Base-by-base conservation (phyloP, 257 asterid species). In the Striga asiatica region DNA sequence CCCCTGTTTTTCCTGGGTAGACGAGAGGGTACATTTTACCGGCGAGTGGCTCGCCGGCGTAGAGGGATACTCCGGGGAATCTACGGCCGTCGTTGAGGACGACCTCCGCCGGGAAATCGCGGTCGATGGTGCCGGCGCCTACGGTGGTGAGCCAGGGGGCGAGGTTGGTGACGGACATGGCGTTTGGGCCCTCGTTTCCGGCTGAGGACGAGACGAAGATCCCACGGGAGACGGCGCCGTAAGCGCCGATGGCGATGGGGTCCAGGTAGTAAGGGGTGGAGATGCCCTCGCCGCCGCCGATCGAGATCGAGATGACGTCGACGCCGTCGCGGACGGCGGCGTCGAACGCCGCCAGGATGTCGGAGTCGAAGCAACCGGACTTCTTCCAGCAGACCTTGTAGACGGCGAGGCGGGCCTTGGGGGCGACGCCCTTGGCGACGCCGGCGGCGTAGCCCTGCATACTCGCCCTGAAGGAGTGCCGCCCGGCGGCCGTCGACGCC, bases 131-230 rank as follows among this genome's bases (percentile, higher is more conserved):
- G 14, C 98, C 93, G 1, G 95, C 98, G 7, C 98, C 98, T 52
- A 92, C 97, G 16, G 99, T 84, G 34, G 92, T 84, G 23, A 92
- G 51, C 99, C 99, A 92, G 6, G 99, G 99, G 3, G 99, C 97
- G 20, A 92, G 75, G 53, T 92, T 92, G 2, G 99, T 92, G 2
- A 81, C 99, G 0, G 99, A 88, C 97, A 92, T 84, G 6, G 86
- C 94, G 60, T 76, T 82, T 1, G 99, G 99, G 12, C 99, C 99
- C 23, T 88, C 99, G 63, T 92, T 92, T 46, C 99, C 99, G 3
- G 95, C 99, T 2, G 97, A 88, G 38, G 95, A 79, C 2, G 99
- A 76, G 3, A 92, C 97, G 60, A 92, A 88, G 10, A 92, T 76
- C 2, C 99, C 99, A 58, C 93, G 69, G n/a, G 99, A 79, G 61